A percentile compares a stretch with the other conserved stretches of the same genome.
These are phyloP conservation scores for Metarhizium rileyi DNA, from an alignment of 2,329 filamentous ascomycete genomes.

Conservation along the genomic window DNA sequence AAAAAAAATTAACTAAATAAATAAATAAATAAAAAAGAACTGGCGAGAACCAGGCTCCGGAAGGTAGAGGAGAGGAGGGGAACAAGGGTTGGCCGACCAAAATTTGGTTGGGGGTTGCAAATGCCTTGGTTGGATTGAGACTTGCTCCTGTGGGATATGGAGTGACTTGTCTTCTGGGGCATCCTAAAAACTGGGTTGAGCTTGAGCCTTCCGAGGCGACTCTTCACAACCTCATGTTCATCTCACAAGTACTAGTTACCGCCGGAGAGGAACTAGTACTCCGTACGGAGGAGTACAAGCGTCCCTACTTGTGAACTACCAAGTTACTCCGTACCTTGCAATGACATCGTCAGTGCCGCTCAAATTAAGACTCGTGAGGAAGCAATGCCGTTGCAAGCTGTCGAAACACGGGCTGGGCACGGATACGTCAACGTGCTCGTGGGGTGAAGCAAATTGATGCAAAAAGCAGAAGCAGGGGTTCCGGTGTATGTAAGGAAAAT, in stretches of 20 bases:
- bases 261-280: neutral
- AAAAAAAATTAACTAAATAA: no score
- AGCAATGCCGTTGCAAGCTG: neutral
- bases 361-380: no score
- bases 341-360: no score
- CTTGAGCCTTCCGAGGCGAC: neutral
- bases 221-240: neutral
- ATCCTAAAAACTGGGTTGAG: neutral
- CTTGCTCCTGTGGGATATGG: neutral
- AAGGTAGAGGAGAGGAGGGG: neutral
- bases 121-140: neutral
- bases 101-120: neutral
- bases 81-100: neutral
- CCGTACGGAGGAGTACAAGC: no score
- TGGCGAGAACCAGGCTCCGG: neutral
- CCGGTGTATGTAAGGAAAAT: neutral
- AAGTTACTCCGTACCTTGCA: no score
- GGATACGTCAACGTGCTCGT: neutral
- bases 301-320: no score
- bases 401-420: neutral
- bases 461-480: slow-evolving; percentile 2
- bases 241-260: neutral
- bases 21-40: neutral
- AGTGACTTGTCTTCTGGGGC: neutral
- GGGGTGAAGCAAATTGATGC: neutral